Evolutionary conservation across 208 protist genomes (phyloP).

Genomic region (Acanthamoeba polyphaga): DNA sequence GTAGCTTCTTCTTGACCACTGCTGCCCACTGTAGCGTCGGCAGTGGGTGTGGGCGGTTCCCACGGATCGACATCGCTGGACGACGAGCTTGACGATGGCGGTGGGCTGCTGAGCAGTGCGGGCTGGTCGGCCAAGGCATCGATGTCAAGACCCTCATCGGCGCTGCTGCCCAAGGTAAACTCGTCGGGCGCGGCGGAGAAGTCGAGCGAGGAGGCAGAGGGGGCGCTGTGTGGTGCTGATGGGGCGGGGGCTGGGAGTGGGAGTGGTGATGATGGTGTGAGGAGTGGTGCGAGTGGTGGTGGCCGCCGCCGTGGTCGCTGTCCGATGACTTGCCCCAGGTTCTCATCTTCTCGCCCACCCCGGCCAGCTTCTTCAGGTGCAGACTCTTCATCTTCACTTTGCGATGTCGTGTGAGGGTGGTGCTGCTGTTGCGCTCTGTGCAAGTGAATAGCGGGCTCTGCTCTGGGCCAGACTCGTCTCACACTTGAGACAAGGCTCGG

Average conservation of each 20-base stretch:
- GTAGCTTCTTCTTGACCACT: background rate
- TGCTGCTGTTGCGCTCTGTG: no score
- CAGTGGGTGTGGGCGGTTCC: no score
- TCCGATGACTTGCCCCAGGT: constrained; percentile 42
- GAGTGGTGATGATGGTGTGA: background rate
- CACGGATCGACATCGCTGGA: no score
- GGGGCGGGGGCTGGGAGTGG: background rate
- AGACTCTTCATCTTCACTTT: constrained; percentile 4
- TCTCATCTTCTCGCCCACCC: constrained; percentile 35
- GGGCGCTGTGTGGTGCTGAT: background rate
- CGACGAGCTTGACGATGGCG: background rate
- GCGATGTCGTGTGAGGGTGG: background rate
- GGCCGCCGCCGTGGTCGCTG: background rate
- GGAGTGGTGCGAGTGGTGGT: background rate
- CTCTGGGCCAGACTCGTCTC: no score
- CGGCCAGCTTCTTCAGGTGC: constrained; percentile 48
- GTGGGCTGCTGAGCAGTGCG: background rate
- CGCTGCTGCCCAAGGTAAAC: background rate
- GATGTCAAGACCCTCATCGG: background rate
- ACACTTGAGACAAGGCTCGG: no score
- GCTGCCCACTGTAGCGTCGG: no score
- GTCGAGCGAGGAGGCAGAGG: background rate
- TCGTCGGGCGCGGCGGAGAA: background rate
- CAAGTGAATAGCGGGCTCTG: no score
- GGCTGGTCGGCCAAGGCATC: background rate